Evolutionary conservation across 148 eudicot genomes (phyloP), one percentile per base, ranked within the genome.

Genomic region (Persicaria maculosa): DNA sequence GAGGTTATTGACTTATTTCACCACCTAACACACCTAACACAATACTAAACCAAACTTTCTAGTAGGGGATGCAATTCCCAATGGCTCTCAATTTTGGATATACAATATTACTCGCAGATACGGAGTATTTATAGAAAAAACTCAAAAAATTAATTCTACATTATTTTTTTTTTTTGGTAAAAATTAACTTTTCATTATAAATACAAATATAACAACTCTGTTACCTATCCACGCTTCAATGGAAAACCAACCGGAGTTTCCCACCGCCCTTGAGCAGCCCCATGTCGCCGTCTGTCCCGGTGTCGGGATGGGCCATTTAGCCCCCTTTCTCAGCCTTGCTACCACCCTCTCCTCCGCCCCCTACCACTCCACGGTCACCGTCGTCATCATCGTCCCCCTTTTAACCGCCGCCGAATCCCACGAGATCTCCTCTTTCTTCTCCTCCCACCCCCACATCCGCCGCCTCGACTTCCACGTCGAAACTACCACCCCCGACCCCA

Each of bases 261-360:
- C 40, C 46, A 68, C 43, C 43, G 22, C 65, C 65, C 14, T 22
- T 9, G 9, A 59, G 31, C 65, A 40, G 8, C 48, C 47, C 4
- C 72, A 68, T 45, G 10, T 68, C 5, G 93, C 86, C 6, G 77
- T 91, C 5, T 71, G 85, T 50, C 88, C 97, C 6, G 67, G 84
- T 58, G 83, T 93, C 25, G 93, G 97, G 46, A 86, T 87, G 86
- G 97, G 93, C 59, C 97, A 91, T 72, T 74, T 91, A 9, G 77
- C 77, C 19, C 97, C 97, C 0, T 83, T 79, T 83, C 97, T 91
- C 50, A 90, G 97, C 8, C 84, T 89, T 10, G 78, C 91, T 15
- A 75, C 88, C 78, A 58, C 73, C 75, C 76, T 87, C 25, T 58
- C 82, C 4, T 78, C 72, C 7, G 46, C 72, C 10, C 72, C 88